These are phyloP conservation scores for Apiotrichum brassicae DNA, from an alignment of 1,284 basidiomycete species.

Conservation along the genomic window DNA sequence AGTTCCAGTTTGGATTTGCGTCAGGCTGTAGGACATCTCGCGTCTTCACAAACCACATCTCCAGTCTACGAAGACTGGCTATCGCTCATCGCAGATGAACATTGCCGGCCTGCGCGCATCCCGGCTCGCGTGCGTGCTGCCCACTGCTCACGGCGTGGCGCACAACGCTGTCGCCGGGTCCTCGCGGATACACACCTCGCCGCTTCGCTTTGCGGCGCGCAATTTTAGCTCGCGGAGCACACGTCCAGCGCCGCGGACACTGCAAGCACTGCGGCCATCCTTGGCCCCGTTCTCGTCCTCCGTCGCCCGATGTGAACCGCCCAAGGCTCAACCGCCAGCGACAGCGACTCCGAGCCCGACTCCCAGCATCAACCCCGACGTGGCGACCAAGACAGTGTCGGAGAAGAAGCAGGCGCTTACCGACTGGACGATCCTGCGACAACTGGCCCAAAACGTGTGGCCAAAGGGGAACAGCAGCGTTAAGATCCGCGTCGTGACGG, in stretches of 20 bases:
- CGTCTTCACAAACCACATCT: too few species aligned
- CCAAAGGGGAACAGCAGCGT: slow-evolving; percentile 52
- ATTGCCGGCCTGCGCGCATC: background rate
- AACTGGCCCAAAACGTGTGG: slow-evolving; percentile 55
- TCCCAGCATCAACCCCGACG: slow-evolving; percentile 10
- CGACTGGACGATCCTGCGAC: slow-evolving; percentile 54
- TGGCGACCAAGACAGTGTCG: slow-evolving; percentile 6
- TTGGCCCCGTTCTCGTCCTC: background rate
- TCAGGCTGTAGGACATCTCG: too few species aligned
- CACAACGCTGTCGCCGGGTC: background rate
- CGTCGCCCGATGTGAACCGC: background rate
- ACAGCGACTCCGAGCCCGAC: background rate
- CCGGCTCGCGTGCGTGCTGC: background rate
- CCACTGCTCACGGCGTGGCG: background rate
- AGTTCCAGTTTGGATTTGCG: too few species aligned
- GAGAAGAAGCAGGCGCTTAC: slow-evolving; percentile 33
- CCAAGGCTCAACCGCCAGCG: background rate
- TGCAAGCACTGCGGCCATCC: slow-evolving; percentile 1
- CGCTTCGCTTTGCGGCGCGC: too few species aligned
- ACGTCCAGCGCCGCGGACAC: background rate
- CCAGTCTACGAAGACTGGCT: too few species aligned
- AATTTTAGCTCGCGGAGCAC: background rate
- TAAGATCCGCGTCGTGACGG: slow-evolving; percentile 70
- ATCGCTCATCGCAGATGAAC: too few species aligned
- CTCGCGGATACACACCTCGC: background rate